These are phyloP conservation scores for Cytidiella melzeri DNA, from an alignment of 768 basidiomycete genomes.

Conservation along the genomic window DNA sequence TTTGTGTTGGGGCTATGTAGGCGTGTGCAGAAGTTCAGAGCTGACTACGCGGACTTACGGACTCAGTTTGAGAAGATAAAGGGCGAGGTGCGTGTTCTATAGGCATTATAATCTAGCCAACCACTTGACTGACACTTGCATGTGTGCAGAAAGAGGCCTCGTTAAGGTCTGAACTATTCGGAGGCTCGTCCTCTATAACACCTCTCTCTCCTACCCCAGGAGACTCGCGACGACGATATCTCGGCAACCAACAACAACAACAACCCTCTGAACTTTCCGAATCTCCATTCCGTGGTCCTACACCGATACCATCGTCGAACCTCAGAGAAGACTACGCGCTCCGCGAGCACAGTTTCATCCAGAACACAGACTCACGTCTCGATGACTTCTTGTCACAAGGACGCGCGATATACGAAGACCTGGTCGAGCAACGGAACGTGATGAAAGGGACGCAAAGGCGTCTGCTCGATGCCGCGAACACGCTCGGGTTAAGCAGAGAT, in stretches of 20 bases:
- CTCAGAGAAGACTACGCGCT: conserved; percentile 74
- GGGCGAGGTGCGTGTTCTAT: conserved; percentile 41
- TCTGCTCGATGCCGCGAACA: conserved; percentile 87
- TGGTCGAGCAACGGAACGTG: conserved; percentile 89
- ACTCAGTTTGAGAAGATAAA: conserved; percentile 79
- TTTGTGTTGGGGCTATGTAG: conserved; percentile 33
- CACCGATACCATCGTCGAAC: conserved; percentile 45
- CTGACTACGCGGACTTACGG: conserved; percentile 80
- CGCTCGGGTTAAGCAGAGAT: conserved; percentile 85
- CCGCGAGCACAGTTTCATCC: conserved; percentile 84
- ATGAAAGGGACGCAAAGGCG: conserved; percentile 91
- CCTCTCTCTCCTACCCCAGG: conserved; percentile 35
- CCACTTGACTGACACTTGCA: too few species aligned
- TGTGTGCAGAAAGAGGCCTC: conserved; percentile 48
- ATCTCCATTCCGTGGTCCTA: conserved; percentile 71
- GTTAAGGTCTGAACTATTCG: conserved; percentile 61
- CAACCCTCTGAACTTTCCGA: conserved; percentile 50
- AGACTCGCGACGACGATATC: conserved; percentile 65
- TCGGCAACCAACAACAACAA: conserved; percentile 22
- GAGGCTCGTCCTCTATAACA: conserved; percentile 30
- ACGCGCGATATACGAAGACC: conserved; percentile 82
- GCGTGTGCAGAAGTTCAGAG: conserved; percentile 87
- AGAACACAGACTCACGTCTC: conserved; percentile 72
- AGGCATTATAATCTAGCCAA: too few species aligned
- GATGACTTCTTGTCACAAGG: conserved; percentile 94